phyloP scores from a whole-genome alignment of 2,329 filamentous ascomycete genomes.

The Aureobasidium uvarum region DNA sequence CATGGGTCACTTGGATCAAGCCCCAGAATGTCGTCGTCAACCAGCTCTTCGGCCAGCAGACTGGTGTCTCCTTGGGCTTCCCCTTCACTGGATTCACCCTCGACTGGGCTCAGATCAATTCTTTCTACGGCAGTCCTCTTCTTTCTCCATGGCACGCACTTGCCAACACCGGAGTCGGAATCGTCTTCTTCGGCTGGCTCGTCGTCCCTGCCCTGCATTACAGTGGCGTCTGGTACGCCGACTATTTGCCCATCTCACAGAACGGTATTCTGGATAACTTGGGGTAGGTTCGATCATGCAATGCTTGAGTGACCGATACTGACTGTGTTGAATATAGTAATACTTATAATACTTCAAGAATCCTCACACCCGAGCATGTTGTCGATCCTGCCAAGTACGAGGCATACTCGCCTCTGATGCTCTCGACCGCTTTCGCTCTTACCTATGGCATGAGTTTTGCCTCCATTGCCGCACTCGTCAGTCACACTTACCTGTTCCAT shows the following conservation, averaged over 20 bases:
- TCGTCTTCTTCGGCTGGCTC: constrained; percentile 32
- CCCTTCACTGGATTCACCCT: constrained; percentile 60
- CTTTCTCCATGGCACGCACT: constrained; percentile 40
- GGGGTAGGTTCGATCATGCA: neutral
- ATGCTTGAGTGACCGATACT: neutral
- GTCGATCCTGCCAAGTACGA: constrained; percentile 75
- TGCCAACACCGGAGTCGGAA: constrained; percentile 33
- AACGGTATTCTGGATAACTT: constrained; percentile 80
- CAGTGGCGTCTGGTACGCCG: constrained; percentile 72
- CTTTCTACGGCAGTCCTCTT: constrained; percentile 71
- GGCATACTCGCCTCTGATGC: constrained; percentile 76
- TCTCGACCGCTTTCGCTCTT: constrained; percentile 83
- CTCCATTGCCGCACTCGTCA: constrained; percentile 72
- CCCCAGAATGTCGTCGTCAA: constrained; percentile 65
- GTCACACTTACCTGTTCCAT: constrained; percentile 82
- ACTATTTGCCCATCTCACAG: constrained; percentile 83
- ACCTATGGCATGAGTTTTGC: constrained; percentile 86
- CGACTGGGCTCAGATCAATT: constrained; percentile 80
- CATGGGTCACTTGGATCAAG: constrained; percentile 82
- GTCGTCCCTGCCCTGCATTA: constrained; percentile 50
- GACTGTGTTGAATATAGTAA: constrained; percentile 52
- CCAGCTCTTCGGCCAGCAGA: constrained; percentile 34
- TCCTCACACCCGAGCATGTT: constrained; percentile 72
- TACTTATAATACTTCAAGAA: constrained; percentile 78
- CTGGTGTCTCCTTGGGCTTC: constrained; percentile 33